Percentiles rank a stretch among this genome's conserved stretches.
Conservation (phyloP, 495 filamentous ascomycete species). For the Neurospora sp. region DNA sequence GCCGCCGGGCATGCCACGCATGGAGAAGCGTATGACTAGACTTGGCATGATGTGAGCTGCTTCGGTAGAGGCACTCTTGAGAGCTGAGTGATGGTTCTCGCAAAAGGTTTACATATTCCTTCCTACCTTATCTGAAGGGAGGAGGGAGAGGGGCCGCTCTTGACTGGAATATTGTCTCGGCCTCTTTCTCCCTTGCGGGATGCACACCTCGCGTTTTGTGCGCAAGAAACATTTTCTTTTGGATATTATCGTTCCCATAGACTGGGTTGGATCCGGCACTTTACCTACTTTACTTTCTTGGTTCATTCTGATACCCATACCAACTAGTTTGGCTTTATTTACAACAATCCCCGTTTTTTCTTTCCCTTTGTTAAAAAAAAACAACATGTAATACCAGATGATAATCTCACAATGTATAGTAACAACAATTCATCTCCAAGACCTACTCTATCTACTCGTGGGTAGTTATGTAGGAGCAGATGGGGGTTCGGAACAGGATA, state of each 20-base stretch:
- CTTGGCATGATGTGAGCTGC: slow-evolving; percentile 72
- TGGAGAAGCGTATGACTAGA: slow-evolving; percentile 72
- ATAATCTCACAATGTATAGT: background rate
- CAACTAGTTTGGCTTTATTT: slow-evolving; percentile 6
- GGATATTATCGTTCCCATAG: background rate
- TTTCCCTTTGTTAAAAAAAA: background rate
- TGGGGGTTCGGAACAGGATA: background rate
- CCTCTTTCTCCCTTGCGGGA: background rate
- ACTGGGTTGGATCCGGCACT: background rate
- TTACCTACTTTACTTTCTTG: background rate
- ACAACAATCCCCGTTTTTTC: slow-evolving; percentile 4
- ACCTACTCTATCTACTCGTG: background rate
- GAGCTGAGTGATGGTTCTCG: background rate
- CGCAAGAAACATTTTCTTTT: background rate
- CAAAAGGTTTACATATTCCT: background rate
- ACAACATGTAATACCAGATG: background rate
- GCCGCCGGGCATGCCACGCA: slow-evolving; percentile 19
- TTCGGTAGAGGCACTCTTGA: background rate
- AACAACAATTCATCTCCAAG: background rate
- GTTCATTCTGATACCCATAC: background rate
- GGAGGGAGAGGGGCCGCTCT: background rate
- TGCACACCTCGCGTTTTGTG: background rate
- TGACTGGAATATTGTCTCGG: background rate
- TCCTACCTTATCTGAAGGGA: background rate
- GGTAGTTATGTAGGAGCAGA: background rate